These are phyloP conservation scores for Medicago lupulina DNA, from an alignment of 306 rosid genomes.

Conservation along the genomic window DNA sequence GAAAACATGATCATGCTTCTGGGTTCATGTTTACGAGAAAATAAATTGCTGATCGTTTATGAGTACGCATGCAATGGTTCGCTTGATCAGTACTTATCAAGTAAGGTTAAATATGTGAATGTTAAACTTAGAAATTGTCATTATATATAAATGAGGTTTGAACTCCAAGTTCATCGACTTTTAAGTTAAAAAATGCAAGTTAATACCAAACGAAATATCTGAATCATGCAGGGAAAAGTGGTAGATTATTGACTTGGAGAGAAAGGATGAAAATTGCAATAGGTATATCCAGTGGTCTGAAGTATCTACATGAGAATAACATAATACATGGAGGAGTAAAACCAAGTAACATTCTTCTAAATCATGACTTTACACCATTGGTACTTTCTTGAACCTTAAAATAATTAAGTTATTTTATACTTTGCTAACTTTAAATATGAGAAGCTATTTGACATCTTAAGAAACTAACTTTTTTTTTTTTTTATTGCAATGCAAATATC, in stretches of 20 bases:
- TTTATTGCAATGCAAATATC: constrained; percentile 10
- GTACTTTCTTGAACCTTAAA: constrained; percentile 50
- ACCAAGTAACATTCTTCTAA: constrained; percentile 80
- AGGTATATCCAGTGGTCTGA: constrained; percentile 72
- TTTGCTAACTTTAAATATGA: constrained; percentile 16
- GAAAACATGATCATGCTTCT: constrained; percentile 71
- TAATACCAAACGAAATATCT: too few relatives aligned
- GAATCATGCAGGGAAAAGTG: constrained; percentile 56
- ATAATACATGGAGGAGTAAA: constrained; percentile 78
- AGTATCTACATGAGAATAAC: constrained; percentile 66
- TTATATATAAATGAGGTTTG: constrained; percentile 1
- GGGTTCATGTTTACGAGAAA: constrained; percentile 68
- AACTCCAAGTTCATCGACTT: background rate
- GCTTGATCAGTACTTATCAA: constrained; percentile 66
- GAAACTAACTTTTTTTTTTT: constrained; percentile 1
- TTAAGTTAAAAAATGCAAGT: too few relatives aligned
- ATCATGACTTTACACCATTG: constrained; percentile 70
- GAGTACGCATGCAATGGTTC: constrained; percentile 81
- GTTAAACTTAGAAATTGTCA: constrained; percentile 8
- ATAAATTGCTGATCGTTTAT: constrained; percentile 60
- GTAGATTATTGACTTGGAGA: constrained; percentile 65
- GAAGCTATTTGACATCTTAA: background rate
- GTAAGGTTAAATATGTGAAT: constrained; percentile 49
- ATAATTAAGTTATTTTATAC: constrained; percentile 4
- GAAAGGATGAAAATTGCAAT: constrained; percentile 77